Percentiles rank a stretch among this genome's conserved stretches.
These are phyloP conservation scores for Stachybotrys echinatus DNA, from an alignment of 2,329 filamentous ascomycete species.

Conservation along the genomic window DNA sequence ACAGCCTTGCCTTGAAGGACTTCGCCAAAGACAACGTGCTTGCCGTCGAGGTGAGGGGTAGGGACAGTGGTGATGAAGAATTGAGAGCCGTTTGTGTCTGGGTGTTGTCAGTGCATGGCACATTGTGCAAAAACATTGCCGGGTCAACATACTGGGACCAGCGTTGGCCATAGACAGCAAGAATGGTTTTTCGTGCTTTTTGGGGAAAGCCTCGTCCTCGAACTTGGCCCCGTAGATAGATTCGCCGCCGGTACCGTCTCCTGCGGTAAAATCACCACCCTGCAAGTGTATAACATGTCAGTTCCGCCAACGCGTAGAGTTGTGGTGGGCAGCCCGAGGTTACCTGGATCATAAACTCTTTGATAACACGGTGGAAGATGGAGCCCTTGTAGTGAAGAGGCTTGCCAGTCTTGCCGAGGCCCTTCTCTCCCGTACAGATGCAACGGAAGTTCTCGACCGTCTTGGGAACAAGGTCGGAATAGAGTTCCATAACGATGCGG, in stretches of 20 bases:
- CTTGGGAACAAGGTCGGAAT: slow-evolving; percentile 75
- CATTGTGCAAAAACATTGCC: not conserved
- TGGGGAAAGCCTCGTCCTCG: slow-evolving; percentile 89
- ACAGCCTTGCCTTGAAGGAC: slow-evolving; percentile 90
- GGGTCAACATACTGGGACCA: slow-evolving; percentile 63
- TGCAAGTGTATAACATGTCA: slow-evolving; percentile 40
- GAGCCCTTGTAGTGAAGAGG: slow-evolving; percentile 91
- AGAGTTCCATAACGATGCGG: slow-evolving; percentile 82
- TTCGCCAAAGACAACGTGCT: slow-evolving; percentile 96
- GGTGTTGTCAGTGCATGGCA: slow-evolving; percentile 4
- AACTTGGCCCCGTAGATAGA: slow-evolving; percentile 98
- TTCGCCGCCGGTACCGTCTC: slow-evolving; percentile 93
- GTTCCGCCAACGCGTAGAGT: too few relatives aligned
- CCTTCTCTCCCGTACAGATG: slow-evolving; percentile 94
- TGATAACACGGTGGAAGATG: slow-evolving; percentile 93
- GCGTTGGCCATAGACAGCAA: slow-evolving; percentile 97
- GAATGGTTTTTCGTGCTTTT: slow-evolving; percentile 90
- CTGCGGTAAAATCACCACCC: slow-evolving; percentile 92
- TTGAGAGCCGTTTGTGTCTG: slow-evolving; percentile 91
- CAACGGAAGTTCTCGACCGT: slow-evolving; percentile 95
- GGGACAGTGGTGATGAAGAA: slow-evolving; percentile 96
- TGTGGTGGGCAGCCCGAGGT: too few relatives aligned
- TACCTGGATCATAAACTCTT: slow-evolving; percentile 84
- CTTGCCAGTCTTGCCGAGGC: slow-evolving; percentile 72
- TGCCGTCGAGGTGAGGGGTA: slow-evolving; percentile 91